A percentile compares a stretch with the other conserved stretches of the same genome.
Conservation (phyloP, 2,329 filamentous ascomycete genomes). For the Claviceps lovelessii region DNA sequence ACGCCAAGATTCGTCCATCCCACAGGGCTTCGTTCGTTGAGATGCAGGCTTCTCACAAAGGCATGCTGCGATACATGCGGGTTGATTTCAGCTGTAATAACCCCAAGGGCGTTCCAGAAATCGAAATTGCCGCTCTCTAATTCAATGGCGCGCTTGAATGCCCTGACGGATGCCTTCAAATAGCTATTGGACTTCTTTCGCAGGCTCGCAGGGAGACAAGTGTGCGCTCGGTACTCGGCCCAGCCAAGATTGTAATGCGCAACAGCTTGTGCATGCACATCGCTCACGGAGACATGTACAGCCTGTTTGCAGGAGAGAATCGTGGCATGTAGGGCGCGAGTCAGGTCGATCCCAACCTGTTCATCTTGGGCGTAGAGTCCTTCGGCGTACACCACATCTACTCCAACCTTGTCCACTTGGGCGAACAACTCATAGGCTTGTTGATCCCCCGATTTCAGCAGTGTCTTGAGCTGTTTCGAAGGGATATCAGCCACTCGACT, state of each 20-base stretch:
- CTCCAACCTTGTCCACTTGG: constrained; percentile 52
- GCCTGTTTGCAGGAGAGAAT: constrained; percentile 82
- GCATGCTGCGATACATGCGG: constrained; percentile 84
- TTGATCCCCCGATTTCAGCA: constrained; percentile 43
- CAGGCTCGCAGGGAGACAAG: constrained; percentile 40
- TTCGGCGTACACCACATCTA: constrained; percentile 29
- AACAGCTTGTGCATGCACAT: constrained; percentile 81
- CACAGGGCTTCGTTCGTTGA: constrained; percentile 75
- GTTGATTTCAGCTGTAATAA: constrained; percentile 75
- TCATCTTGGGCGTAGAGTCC: constrained; percentile 33
- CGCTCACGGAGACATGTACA: constrained; percentile 55
- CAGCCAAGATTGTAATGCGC: constrained; percentile 95
- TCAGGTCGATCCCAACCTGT: constrained; percentile 34
- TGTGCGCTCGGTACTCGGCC: constrained; percentile 74
- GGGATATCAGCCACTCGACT: constrained; percentile 51
- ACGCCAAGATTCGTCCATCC: constrained; percentile 86
- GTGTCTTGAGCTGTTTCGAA: constrained; percentile 33
- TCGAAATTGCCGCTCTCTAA: constrained; percentile 86
- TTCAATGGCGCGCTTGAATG: constrained; percentile 93
- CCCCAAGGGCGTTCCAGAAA: constrained; percentile 93
- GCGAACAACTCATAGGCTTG: constrained; percentile 46
- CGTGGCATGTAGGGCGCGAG: constrained; percentile 50
- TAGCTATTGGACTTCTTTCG: constrained; percentile 51
- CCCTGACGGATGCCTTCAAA: constrained; percentile 67
- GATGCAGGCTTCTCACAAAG: constrained; percentile 78